Conservation (phyloP, 176 grass and related monocot genomes). For the Aegilops umbellulata region DNA sequence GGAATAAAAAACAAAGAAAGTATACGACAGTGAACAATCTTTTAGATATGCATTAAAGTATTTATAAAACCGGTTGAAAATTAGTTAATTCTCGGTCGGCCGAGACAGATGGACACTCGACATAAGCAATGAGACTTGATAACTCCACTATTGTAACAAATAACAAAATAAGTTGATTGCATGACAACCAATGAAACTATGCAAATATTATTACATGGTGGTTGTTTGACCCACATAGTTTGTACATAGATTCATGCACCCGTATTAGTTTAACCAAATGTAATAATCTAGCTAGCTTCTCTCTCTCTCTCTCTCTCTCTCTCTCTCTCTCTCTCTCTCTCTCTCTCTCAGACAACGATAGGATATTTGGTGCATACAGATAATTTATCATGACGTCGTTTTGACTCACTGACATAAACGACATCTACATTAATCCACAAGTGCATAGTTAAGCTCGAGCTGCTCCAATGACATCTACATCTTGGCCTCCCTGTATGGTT, state of each 20-base stretch:
- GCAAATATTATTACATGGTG: not conserved
- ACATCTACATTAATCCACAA: not conserved
- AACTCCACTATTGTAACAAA: too few relatives aligned
- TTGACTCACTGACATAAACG: slow-evolving; percentile 14
- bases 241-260: not conserved
- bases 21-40: too few relatives aligned
- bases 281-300: not conserved
- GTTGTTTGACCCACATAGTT: not conserved
- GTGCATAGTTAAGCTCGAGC: not conserved
- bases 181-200: not conserved
- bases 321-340: too few relatives aligned
- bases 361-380: not conserved
- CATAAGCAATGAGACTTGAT: too few relatives aligned
- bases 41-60: too few relatives aligned
- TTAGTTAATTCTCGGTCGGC: too few relatives aligned
- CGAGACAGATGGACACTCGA: too few relatives aligned
- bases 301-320: too few relatives aligned
- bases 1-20: too few relatives aligned
- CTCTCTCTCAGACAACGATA: not conserved
- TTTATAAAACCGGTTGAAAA: too few relatives aligned
- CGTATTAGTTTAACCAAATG: not conserved
- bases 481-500: not conserved
- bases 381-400: not conserved
- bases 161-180: too few relatives aligned
- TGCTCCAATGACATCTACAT: not conserved